Evolutionary conservation across 2,329 filamentous ascomycete genomes (phyloP), one percentile per base, ranked within the genome.

Genomic region (Aspergillus piperis): DNA sequence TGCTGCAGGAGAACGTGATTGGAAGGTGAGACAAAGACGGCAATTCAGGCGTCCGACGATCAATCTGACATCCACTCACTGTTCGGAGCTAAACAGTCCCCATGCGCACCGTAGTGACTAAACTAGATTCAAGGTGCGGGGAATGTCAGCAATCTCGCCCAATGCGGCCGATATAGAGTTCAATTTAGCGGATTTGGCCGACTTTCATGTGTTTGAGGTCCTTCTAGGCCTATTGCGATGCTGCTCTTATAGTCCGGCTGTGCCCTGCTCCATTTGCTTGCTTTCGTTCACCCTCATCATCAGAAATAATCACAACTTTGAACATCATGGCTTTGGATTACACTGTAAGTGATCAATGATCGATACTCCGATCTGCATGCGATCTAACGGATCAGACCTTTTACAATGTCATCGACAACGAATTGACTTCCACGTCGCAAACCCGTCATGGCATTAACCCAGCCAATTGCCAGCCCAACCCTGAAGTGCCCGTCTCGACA

Each of bases 401-500:
- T 69, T 75, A 77, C 61, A 86, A 85, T 73, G 76, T 83, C 57
- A 79, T 85, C 64, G 77, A 83, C 63, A 82, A 82, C 60, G 72
- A 83, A 70, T 70, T 80, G 61, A 74, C 75, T 17, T 70, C 76
- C 17, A 82, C 80, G 1, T 65, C 74, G 25, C 69, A 77, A 57
- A 83, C 78, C 11, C 79, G 81, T 57, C 78, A 80, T 66, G 76
- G 79, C 47, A 73, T 84, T 66, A 84, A 86, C 70, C 83, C 83
- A 0, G 73, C 83, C 3, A 84, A 80, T 8, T 73, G 77, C 23
- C 72, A 82, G 62, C 73, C 80, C 27, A 81, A 83, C 54, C 79
- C 81, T 25, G 77, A 80, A 15, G 83, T 85, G 1, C 83, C 83
- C 0, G 71, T 85, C 39, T 77, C 77, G 4, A 81, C 78, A 2